Base-by-base conservation (phyloP, 2,329 filamentous ascomycete genomes). In the Ascomycota sp. region DNA sequence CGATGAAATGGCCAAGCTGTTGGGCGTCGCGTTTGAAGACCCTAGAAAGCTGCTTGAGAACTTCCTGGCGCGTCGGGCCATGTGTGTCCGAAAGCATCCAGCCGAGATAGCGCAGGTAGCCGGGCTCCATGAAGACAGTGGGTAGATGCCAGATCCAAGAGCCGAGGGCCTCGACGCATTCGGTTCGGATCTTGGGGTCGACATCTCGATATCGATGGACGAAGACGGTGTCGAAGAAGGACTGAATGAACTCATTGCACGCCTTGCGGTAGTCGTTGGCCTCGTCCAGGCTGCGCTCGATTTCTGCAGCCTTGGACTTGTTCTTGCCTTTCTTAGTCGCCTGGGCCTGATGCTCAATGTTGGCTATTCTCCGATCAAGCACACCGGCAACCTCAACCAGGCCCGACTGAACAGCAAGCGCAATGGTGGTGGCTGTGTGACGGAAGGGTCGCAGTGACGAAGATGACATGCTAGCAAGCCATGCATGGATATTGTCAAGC, bases 191-290 rank as follows among this genome's bases (percentile, higher is more conserved):
- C 42, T 71, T 79, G 6, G 81, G 71, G 44, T 98, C 89, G 20
- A 94, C 71, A 47, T 98, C 89, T 36, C 89, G 79, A 51, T 95
- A 98, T 28, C 89, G 75, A 52, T 98, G 86, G 20, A 94, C 77
- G 47, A 93, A 98, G 28, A 95, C 75, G 2, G 80, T 79, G 40
- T 93, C 79, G 45, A 95, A 92, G 42, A 83, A 81, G 39, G 91
- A 82, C 39, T 75, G 75, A 33, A 95, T 72, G 35, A 75, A 63
- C 20, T 67, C 65, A 38, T 80, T 74, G 31, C 82, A 69, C 9
- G 65, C 58, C 34, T 80, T 73, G 22, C 80, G 65, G 44, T 73
- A 75, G 36, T 69, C 57, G 37, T 75, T 73, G 23, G 74, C 72
- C 38, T 83, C 69, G 26, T 75, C 64, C 24, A 86, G 62, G 32